phyloP scores from a whole-genome alignment of 345 rosid species.

The Camelina hispida region DNA sequence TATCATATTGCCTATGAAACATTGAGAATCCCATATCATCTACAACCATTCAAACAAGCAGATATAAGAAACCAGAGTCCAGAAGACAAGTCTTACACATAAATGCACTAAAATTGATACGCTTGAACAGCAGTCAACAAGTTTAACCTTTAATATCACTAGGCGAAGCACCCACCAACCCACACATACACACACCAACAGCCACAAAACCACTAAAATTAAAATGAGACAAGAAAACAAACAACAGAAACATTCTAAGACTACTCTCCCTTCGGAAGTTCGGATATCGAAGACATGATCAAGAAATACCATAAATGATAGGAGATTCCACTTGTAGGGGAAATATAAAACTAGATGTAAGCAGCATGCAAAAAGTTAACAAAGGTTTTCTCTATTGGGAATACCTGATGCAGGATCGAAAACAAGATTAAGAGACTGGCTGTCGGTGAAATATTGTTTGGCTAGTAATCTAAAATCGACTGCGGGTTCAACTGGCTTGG shows the following conservation, averaged over 20 bases:
- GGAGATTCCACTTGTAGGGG: not conserved
- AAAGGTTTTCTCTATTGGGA: conserved; percentile 7
- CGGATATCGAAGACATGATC: conserved; percentile 8
- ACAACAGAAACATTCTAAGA: conserved; percentile 11
- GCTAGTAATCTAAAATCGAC: conserved; percentile 87
- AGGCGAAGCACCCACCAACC: conserved; percentile 11
- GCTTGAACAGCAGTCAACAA: conserved; percentile 11
- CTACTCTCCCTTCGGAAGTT: conserved; percentile 16
- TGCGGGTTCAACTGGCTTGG: conserved; percentile 65
- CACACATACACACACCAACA: conserved; percentile 14
- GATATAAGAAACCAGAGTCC: conserved; percentile 31
- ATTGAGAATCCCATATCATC: conserved; percentile 57
- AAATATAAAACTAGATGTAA: conserved; percentile 20
- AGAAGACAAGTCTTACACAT: conserved; percentile 14
- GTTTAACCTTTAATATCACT: conserved; percentile 6
- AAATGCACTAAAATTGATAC: conserved; percentile 21
- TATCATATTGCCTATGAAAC: conserved; percentile 57
- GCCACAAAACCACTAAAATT: conserved; percentile 9
- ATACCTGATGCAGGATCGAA: conserved; percentile 83
- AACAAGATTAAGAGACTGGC: conserved; percentile 75
- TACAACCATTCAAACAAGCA: conserved; percentile 48
- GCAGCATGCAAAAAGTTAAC: not conserved
- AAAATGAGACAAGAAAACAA: conserved; percentile 14
- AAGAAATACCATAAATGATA: conserved; percentile 12
- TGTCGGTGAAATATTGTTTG: conserved; percentile 84